These are phyloP conservation scores for Colletotrichum liaoningense DNA, from an alignment of 2,329 filamentous ascomycete species.

Conservation along the genomic window DNA sequence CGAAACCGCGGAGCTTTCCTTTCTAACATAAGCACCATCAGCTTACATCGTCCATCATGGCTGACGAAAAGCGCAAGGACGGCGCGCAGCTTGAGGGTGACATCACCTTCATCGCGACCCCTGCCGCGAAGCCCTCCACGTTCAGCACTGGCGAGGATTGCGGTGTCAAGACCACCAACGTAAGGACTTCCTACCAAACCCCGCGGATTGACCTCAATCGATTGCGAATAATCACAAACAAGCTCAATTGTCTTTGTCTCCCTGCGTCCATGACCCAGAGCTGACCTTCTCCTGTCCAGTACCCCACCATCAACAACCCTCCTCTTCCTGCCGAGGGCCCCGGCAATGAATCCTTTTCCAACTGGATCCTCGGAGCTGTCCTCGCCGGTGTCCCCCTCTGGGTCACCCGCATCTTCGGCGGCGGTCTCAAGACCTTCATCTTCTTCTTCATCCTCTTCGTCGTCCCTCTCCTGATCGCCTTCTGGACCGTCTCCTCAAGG, in stretches of 20 bases:
- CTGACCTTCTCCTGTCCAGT: conserved; percentile 63
- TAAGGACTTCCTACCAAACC: conserved; percentile 32
- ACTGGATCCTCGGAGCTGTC: conserved; percentile 77
- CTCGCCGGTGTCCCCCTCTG: conserved; percentile 81
- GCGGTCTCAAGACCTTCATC: conserved; percentile 87
- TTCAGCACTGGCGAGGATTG: conserved; percentile 78
- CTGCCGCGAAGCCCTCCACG: conserved; percentile 58
- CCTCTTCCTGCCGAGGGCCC: conserved; percentile 91
- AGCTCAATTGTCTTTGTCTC: neutral
- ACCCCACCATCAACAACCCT: conserved; percentile 90
- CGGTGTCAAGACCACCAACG: conserved; percentile 55
- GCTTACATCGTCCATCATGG: conserved; percentile 29
- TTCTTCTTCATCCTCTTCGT: conserved; percentile 86
- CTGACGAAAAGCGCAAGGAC: conserved; percentile 34
- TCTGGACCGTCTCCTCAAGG: conserved; percentile 84
- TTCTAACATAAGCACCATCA: neutral
- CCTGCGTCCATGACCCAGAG: neutral
- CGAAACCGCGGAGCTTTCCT: neutral
- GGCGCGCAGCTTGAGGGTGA: conserved; percentile 46
- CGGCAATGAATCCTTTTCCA: conserved; percentile 89
- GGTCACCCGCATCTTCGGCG: conserved; percentile 84
- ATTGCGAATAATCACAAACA: conserved; percentile 3
- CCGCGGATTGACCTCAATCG: neutral
- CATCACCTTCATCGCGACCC: conserved; percentile 57
- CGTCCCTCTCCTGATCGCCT: conserved; percentile 82